phyloP scores from a whole-genome alignment of 306 rosid genomes.

The Pterocarpus macrocarpus region DNA sequence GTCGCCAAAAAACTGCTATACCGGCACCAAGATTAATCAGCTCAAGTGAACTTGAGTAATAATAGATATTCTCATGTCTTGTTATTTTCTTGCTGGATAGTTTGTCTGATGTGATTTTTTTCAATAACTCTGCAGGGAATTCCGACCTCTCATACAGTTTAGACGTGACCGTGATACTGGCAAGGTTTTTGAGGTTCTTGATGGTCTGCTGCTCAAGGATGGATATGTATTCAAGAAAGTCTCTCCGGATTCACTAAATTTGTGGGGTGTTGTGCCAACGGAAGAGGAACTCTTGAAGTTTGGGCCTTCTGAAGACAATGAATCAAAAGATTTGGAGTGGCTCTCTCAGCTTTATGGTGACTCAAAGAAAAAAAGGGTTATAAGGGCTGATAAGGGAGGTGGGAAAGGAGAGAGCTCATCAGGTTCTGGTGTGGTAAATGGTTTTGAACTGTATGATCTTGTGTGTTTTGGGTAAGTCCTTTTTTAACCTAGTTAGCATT shows the following conservation, averaged over 20 bases:
- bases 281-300: slow-evolving; percentile 88
- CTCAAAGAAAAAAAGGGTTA: slow-evolving; percentile 61
- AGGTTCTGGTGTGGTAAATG: slow-evolving; percentile 52
- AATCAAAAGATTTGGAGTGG: slow-evolving; percentile 81
- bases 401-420: slow-evolving; percentile 83
- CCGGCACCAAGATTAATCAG: slow-evolving; percentile 93
- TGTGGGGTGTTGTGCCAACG: slow-evolving; percentile 85
- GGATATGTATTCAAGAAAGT: slow-evolving; percentile 90
- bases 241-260: slow-evolving; percentile 79
- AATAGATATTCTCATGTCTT: slow-evolving; percentile 26
- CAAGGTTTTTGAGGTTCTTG: slow-evolving; percentile 72
- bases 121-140: slow-evolving; percentile 66
- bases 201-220: slow-evolving; percentile 83
- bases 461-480: slow-evolving; percentile 89
- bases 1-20: slow-evolving; percentile 62
- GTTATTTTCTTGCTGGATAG: slow-evolving; percentile 7
- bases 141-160: slow-evolving; percentile 82
- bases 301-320: slow-evolving; percentile 68
- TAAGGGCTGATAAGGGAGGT: slow-evolving; percentile 62
- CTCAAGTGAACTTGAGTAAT: slow-evolving; percentile 95
- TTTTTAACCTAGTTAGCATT: slow-evolving; percentile 40
- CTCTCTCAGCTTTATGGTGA: slow-evolving; percentile 90
- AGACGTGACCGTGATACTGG: slow-evolving; percentile 83
- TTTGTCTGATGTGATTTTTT: slow-evolving; percentile 40
- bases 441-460: slow-evolving; percentile 77